Conservation (phyloP, 1,284 basidiomycete species). For the Pseudozyma hubeiensis region DNA sequence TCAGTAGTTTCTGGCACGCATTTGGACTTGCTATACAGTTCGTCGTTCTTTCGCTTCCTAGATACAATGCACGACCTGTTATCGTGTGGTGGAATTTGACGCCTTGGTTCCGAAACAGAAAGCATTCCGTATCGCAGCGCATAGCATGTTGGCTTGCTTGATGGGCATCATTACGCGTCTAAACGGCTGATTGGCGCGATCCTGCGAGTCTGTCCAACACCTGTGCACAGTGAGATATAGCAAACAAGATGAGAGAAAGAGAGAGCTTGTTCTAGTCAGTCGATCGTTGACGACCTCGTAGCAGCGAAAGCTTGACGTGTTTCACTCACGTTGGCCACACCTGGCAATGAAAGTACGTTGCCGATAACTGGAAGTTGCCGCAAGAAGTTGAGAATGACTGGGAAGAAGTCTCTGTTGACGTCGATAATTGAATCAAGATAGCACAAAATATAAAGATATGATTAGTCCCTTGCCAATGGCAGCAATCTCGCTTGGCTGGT, state of each 20-base stretch:
- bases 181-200: slow-evolving; percentile 70
- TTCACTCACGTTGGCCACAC: slow-evolving; percentile 68
- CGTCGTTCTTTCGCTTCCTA: slow-evolving; percentile 5
- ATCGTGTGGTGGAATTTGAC: not conserved
- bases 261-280: not conserved
- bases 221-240: slow-evolving; percentile 36
- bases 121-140: not conserved
- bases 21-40: slow-evolving; percentile 1
- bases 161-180: not conserved
- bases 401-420: slow-evolving; percentile 91
- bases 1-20: too few relatives aligned
- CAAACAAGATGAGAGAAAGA: not conserved
- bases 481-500: too few relatives aligned
- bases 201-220: slow-evolving; percentile 70
- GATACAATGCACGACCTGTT: slow-evolving; percentile 2
- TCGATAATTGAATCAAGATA: not conserved
- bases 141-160: not conserved
- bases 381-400: slow-evolving; percentile 94
- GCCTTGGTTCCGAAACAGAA: too few relatives aligned
- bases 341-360: slow-evolving; percentile 82
- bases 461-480: slow-evolving; percentile 9
- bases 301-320: not conserved
- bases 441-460: not conserved
- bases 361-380: slow-evolving; percentile 94
- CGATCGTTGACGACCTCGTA: too few relatives aligned